Conservation (phyloP, 2,329 filamentous ascomycete genomes). For the Acrocalymma vagum region DNA sequence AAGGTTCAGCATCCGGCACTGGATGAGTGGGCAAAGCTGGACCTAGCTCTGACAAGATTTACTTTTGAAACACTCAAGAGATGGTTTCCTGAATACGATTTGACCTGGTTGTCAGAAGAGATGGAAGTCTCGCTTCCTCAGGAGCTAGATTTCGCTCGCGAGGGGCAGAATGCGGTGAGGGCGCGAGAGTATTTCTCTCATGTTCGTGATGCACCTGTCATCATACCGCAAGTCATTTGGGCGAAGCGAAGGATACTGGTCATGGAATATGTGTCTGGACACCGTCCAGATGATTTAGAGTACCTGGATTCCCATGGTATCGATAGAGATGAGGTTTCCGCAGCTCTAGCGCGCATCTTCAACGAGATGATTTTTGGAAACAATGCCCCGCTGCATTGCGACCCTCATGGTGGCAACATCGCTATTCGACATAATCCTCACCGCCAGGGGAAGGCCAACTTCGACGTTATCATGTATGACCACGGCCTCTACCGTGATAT, state of each 20-base stretch:
- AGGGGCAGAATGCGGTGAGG: slow-evolving; percentile 83
- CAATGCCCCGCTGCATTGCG: slow-evolving; percentile 89
- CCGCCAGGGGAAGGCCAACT: slow-evolving; percentile 72
- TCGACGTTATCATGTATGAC: slow-evolving; percentile 95
- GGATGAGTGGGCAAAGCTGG: slow-evolving; percentile 88
- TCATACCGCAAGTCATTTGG: slow-evolving; percentile 92
- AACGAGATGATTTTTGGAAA: slow-evolving; percentile 99
- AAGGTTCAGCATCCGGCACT: slow-evolving; percentile 94
- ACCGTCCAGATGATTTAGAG: slow-evolving; percentile 85
- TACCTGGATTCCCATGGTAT: slow-evolving; percentile 88
- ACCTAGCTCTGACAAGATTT: slow-evolving; percentile 84
- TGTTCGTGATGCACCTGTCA: slow-evolving; percentile 77
- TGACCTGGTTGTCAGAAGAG: slow-evolving; percentile 93
- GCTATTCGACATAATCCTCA: slow-evolving; percentile 81
- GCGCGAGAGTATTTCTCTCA: slow-evolving; percentile 82
- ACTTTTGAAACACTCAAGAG: slow-evolving; percentile 89
- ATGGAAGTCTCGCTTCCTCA: slow-evolving; percentile 91
- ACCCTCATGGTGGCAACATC: slow-evolving; percentile 96
- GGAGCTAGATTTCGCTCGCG: slow-evolving; percentile 87
- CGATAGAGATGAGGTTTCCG: slow-evolving; percentile 93
- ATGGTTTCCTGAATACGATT: slow-evolving; percentile 97
- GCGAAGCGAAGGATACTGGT: slow-evolving; percentile 88
- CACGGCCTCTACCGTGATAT: slow-evolving; percentile 97
- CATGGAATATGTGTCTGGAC: slow-evolving; percentile 91
- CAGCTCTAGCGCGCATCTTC: slow-evolving; percentile 88